Evolutionary conservation across 1,139 yeast species (phyloP).

Genomic region (Yamadazyma triangularis): DNA sequence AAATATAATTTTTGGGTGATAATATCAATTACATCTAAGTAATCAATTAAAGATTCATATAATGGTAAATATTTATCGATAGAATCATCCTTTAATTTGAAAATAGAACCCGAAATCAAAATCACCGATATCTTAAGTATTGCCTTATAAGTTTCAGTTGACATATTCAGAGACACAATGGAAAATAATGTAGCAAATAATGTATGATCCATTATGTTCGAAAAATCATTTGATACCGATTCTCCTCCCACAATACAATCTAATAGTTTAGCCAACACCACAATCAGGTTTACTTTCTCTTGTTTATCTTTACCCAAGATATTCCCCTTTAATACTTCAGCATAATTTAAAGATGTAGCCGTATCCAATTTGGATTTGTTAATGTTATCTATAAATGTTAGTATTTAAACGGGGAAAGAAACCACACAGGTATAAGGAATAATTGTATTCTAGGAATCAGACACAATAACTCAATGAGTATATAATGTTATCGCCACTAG

Average conservation of each 20-base stretch:
- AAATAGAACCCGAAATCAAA: conserved; percentile 42
- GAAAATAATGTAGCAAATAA: conserved; percentile 42
- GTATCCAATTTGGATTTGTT: conserved; percentile 30
- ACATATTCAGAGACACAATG: conserved; percentile 41
- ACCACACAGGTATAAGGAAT: too few species aligned
- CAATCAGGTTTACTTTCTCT: conserved; percentile 51
- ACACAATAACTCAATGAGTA: too few species aligned
- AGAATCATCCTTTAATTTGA: conserved; percentile 29
- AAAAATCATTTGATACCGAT: conserved; percentile 31
- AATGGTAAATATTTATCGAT: conserved; percentile 36
- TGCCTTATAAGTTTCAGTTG: conserved; percentile 48
- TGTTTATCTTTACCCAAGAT: conserved; percentile 47
- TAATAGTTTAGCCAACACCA: conserved; percentile 48
- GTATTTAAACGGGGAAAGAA: too few species aligned
- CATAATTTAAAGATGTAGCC: conserved; percentile 32
- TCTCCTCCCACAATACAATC: conserved; percentile 41
- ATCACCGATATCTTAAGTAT: conserved; percentile 42
- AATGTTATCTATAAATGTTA: conserved; percentile 21
- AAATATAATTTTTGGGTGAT: conserved; percentile 38
- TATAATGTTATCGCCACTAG: too few species aligned
- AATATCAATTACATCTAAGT: conserved; percentile 39
- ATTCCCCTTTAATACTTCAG: conserved; percentile 30
- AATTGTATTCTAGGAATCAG: too few species aligned
- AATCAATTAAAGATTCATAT: conserved; percentile 39
- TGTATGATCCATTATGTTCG: conserved; percentile 34